Percentiles rank a stretch among this genome's conserved stretches.
Conservation (phyloP, 2,329 filamentous ascomycete genomes). For the Pseudopithomyces chartarum region DNA sequence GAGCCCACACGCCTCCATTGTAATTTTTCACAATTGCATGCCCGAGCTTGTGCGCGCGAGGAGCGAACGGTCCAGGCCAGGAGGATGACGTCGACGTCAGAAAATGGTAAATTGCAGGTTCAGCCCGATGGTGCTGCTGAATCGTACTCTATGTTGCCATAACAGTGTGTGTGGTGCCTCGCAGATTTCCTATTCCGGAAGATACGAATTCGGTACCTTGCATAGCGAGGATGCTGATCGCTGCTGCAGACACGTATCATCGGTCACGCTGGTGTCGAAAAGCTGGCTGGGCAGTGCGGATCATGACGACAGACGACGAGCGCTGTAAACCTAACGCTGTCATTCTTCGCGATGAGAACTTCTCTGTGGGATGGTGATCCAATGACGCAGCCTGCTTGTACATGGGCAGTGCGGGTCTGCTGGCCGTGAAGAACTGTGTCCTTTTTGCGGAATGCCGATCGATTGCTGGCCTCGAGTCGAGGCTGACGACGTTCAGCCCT, state of each 20-base stretch:
- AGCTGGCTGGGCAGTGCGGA: not conserved
- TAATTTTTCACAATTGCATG: not conserved
- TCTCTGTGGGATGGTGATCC: not conserved
- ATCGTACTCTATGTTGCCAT: too few relatives aligned
- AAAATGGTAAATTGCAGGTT: not conserved
- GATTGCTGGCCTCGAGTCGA: slow-evolving; percentile 1
- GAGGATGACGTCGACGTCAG: too few relatives aligned
- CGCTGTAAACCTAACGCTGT: not conserved
- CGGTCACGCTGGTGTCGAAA: slow-evolving; percentile 3
- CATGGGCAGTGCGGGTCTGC: not conserved
- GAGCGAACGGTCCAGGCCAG: too few relatives aligned
- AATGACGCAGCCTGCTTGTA: not conserved
- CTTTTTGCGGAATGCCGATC: not conserved
- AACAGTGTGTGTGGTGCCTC: too few relatives aligned
- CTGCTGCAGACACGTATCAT: slow-evolving; percentile 1
- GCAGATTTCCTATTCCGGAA: not conserved
- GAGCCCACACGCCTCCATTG: slow-evolving; percentile 1
- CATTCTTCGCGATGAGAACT: not conserved
- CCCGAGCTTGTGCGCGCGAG: not conserved
- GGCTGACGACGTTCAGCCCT: not conserved
- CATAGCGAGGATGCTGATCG: slow-evolving; percentile 4
- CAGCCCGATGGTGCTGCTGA: not conserved
- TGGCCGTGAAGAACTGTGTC: too few relatives aligned
- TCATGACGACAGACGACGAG: not conserved
- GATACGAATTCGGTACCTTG: slow-evolving; percentile 3